These are phyloP conservation scores for Tetrastigma voinierianum DNA, from an alignment of 164 flowering plant genomes.

Conservation along the genomic window DNA sequence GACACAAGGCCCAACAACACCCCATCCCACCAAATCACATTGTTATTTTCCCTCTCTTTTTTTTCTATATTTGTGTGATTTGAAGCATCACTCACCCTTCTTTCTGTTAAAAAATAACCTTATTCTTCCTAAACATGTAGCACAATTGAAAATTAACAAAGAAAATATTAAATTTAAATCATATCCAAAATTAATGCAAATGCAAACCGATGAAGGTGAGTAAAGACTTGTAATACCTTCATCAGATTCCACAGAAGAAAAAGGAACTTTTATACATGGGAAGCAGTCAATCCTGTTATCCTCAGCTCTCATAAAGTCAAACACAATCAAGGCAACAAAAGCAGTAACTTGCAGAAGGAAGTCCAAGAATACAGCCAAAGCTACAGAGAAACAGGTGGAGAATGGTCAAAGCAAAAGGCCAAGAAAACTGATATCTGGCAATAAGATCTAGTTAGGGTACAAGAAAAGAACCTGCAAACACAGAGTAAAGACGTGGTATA, in stretches of 20 bases:
- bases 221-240: conserved; percentile 39
- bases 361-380: conserved; percentile 93
- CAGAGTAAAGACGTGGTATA: conserved; percentile 97
- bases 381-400: conserved; percentile 35
- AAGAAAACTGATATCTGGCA: background rate
- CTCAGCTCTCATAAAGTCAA: conserved; percentile 77
- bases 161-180: background rate
- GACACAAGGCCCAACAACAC: too few relatives aligned
- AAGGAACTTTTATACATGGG: conserved; percentile 68
- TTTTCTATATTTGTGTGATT: too few relatives aligned
- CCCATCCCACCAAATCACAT: too few relatives aligned
- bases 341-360: conserved; percentile 96
- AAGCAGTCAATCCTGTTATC: conserved; percentile 88
- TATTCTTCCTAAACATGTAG: background rate
- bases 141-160: too few relatives aligned
- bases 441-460: background rate
- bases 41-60: too few relatives aligned
- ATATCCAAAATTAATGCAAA: background rate
- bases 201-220: background rate
- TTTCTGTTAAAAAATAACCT: background rate
- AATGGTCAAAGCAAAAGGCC: background rate
- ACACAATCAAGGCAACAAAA: conserved; percentile 85
- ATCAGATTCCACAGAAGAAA: conserved; percentile 34
- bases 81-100: too few relatives aligned
- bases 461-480: conserved; percentile 81